Base-by-base conservation (phyloP, 1,284 basidiomycete species). In the Amylostereum areolatum region DNA sequence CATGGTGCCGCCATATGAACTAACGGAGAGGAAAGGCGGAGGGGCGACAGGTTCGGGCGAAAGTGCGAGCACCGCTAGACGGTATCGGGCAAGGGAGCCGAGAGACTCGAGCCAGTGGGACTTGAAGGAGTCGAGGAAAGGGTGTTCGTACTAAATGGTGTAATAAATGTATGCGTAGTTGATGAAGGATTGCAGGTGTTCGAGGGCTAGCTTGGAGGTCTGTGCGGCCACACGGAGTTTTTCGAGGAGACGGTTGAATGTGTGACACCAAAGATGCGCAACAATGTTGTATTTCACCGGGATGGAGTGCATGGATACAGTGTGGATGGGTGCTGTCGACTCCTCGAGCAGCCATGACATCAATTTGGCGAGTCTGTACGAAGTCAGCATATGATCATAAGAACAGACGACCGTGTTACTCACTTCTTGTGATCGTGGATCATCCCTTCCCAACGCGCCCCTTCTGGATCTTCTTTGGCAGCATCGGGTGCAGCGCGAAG, bases 151-250 rank as follows among this genome's bases (percentile, higher is more conserved):
- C 5, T 98, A 77, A 41, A 86, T 83, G 0, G 92, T 88, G 70
- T 98, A 98, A 61, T 95, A 96, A 0, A 84, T 85, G 66, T 99
- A 99, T 0, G 95, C 90, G 59, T 92, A 96, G 62, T 95, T 94
- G 46, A 98, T 92, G 59, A 95, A 96, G 56, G 96, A 63, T 61
- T 68, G 66, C 2, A 69, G 60, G 40, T 67, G 62, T 36, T 69
- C 67, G 5, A 67, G 55, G 2, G 67, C 67, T 31, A 68, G 57
- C 85, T 57, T 88, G 83, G 37, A 98, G 75, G 55, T 92, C 81
- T 49, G 83, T 52, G 85, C 94, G 0, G 89, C 86, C 47, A 88
- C 85, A 5, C 94, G 85, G 35, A 99, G 80, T 9, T 89, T 82
- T 65, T 97, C 93, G 54, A 98, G 83, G 43, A 97, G 78, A 44